Base-by-base conservation (phyloP, 192 early-diverging fungal genomes). In the Coemansia sp. region DNA sequence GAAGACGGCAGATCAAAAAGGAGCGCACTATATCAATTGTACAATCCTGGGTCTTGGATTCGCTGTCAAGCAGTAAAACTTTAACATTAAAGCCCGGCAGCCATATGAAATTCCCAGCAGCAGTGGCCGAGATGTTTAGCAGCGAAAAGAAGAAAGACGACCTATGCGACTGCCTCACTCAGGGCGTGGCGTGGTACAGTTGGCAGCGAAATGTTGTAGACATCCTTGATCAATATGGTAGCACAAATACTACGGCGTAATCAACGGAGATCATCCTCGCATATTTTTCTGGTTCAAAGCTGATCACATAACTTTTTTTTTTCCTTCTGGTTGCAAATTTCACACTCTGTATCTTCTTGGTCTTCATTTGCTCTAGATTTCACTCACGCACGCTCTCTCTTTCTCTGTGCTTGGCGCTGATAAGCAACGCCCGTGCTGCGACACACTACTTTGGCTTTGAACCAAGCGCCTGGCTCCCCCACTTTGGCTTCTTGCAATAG, bases 131-230 rank as follows among this genome's bases (percentile, higher is more conserved):
- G 25, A 75, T 72, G 75, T 77, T 83, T 36, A 61, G 65, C 72
- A 27, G 29, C 19, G 80, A 84, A 53, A 70, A 62, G 44, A 84
- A 84, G 46, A 75, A 76, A 27, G 82, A 84, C 39, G 82, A 84
- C 39, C 69, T 84, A 45, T 84, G 77, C 59, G 82, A 84, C 72
- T 84, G 82, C 48, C 36, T 84, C 21, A 53, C 72, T 9, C 82
- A 84, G 64, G 82, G 70, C 1, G 77, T 69, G 9, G 76, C 79
- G 3, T 85, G 84, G 84, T 70, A 67, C 61, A 42, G n/a, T 6
- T 85, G 84, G 84, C 78, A 85, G 62, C 62, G 63, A 19, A 44
- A 62, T 63, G 66, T 74, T 15, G 66, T 73, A 4, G 61, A 59
- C 11, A 12, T 57, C 19, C 48, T 84, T 32, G 61, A 74, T 29